Conservation (phyloP, 805 yeast species). For the Ogataea trehaloabstinens region DNA sequence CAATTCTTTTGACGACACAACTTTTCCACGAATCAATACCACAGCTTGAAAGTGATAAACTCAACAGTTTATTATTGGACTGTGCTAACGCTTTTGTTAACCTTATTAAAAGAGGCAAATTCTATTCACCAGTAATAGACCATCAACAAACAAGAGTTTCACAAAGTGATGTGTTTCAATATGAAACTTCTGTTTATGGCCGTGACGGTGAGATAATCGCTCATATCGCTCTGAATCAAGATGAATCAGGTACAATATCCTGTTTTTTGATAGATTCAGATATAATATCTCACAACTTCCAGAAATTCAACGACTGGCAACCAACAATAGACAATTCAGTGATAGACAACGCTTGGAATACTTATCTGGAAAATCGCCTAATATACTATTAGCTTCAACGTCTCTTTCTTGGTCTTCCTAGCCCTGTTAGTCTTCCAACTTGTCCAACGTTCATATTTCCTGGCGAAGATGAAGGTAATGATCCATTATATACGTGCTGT, state of each 20-base stretch:
- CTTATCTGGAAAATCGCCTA: not conserved
- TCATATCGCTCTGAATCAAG: conserved; percentile 12
- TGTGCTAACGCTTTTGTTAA: conserved; percentile 7
- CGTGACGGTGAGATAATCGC: conserved; percentile 12
- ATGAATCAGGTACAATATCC: conserved; percentile 2
- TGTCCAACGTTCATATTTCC: conserved; percentile 11
- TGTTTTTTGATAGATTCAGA: conserved; percentile 4
- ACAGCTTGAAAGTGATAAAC: not conserved
- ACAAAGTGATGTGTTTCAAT: conserved; percentile 9
- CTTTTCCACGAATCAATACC: not conserved
- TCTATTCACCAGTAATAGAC: not conserved
- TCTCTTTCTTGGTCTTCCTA: conserved; percentile 18
- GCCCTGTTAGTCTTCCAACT: conserved; percentile 15
- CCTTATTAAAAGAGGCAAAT: not conserved
- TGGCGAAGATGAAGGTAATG: conserved; percentile 59
- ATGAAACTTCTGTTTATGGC: conserved; percentile 13
- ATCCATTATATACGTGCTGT: conserved; percentile 72
- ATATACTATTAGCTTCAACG: conserved; percentile 7
- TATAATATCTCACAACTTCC: conserved; percentile 6
- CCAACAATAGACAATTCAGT: not conserved
- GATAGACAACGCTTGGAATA: not conserved
- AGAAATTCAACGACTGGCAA: conserved; percentile 7
- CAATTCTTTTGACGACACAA: conserved; percentile 10
- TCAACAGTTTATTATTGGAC: conserved; percentile 7
- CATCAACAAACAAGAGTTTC: conserved; percentile 1